These are phyloP conservation scores for Ophiostoma perfectum DNA, from an alignment of 2,329 filamentous ascomycete species.

Conservation along the genomic window DNA sequence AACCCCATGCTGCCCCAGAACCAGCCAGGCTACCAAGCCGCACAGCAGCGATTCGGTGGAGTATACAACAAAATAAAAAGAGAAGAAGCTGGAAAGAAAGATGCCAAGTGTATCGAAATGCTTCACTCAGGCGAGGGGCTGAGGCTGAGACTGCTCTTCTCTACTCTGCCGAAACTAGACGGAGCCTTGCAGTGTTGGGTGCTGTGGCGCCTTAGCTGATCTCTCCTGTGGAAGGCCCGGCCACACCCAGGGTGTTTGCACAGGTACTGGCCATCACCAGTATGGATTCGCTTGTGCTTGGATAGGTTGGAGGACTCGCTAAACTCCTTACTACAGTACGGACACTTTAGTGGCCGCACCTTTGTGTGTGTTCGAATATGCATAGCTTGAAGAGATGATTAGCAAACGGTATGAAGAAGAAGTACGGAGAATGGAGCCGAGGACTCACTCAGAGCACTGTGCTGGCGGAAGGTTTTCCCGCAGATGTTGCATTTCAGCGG, in stretches of 20 bases:
- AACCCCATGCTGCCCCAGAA: too few relatives aligned
- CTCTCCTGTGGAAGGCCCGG: constrained; percentile 54
- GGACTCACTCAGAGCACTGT: constrained; percentile 58
- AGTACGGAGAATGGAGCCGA: too few relatives aligned
- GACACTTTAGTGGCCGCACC: constrained; percentile 56
- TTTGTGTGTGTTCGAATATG: constrained; percentile 62
- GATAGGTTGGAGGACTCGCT: constrained; percentile 62
- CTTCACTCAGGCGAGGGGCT: not conserved
- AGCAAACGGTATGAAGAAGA: not conserved
- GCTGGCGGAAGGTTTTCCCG: constrained; percentile 58
- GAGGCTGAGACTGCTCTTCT: constrained; percentile 9
- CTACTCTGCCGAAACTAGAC: not conserved
- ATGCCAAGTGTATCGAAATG: too few relatives aligned
- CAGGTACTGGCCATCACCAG: constrained; percentile 45
- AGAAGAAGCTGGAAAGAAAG: not conserved
- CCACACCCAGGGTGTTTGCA: constrained; percentile 47
- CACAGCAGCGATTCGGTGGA: too few relatives aligned
- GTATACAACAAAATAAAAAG: not conserved
- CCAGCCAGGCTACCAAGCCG: too few relatives aligned
- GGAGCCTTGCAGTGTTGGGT: constrained; percentile 33
- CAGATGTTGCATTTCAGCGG: constrained; percentile 57
- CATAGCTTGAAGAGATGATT: constrained; percentile 46
- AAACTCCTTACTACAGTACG: constrained; percentile 54
- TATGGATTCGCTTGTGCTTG: constrained; percentile 60
- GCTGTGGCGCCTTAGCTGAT: constrained; percentile 55